phyloP scores from a whole-genome alignment of 179 eudicot genomes.

The Carnegiea gigantea region DNA sequence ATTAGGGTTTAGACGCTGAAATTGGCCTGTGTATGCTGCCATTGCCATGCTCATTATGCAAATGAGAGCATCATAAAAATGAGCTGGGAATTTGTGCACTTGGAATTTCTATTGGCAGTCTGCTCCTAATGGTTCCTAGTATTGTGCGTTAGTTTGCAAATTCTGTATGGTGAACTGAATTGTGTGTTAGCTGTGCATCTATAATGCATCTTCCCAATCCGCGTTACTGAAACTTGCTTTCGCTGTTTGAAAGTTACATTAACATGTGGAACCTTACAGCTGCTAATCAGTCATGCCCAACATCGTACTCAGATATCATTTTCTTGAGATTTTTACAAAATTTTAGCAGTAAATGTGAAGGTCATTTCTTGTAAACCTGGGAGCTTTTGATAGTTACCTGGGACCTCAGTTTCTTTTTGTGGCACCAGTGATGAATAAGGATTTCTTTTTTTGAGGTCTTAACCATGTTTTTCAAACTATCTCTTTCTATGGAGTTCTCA shows the following conservation, averaged over 20 bases:
- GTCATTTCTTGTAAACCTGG: not conserved
- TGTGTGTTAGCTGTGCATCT: not conserved
- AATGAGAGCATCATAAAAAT: too few species aligned
- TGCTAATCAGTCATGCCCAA: not conserved
- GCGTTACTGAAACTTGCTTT: not conserved
- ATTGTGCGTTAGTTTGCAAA: not conserved
- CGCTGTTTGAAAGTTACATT: not conserved
- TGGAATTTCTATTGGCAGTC: not conserved
- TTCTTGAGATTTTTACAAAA: not conserved
- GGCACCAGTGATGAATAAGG: not conserved
- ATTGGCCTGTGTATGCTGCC: not conserved
- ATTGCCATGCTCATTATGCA: too few species aligned
- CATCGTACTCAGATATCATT: not conserved
- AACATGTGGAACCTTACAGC: not conserved
- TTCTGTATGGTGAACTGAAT: not conserved
- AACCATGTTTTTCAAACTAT: not conserved
- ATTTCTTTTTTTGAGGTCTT: not conserved
- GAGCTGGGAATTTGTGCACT: not conserved
- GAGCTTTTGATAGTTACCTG: not conserved
- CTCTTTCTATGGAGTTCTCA: not conserved
- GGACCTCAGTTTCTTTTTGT: not conserved
- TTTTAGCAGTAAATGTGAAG: not conserved
- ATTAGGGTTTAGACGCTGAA: not conserved
- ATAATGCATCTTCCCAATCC: constrained; percentile 1
- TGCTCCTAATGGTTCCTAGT: not conserved